Evolutionary conservation across 225 moss, liverwort and hornwort genomes (phyloP).

Genomic region (Sphagnum contortum): DNA sequence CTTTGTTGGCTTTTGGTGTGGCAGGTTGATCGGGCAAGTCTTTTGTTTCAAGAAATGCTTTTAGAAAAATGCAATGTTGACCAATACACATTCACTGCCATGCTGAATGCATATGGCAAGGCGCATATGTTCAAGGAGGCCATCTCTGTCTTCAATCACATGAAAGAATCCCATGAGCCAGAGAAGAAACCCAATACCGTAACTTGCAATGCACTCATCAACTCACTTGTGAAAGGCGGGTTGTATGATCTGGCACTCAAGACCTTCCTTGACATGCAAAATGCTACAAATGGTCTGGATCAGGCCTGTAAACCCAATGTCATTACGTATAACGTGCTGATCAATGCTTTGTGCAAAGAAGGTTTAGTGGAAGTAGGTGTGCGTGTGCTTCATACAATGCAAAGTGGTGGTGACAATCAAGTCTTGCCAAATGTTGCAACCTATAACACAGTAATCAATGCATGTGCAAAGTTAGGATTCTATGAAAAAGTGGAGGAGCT

Average conservation of each 20-base stretch:
- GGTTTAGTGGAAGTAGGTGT: constrained; percentile 54
- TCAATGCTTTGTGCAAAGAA: constrained; percentile 84
- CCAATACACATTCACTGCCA: constrained; percentile 77
- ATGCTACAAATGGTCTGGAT: constrained; percentile 53
- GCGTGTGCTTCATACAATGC: constrained; percentile 63
- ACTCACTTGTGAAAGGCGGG: constrained; percentile 63
- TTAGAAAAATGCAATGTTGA: constrained; percentile 73
- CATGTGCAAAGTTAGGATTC: constrained; percentile 70
- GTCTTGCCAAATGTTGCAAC: constrained; percentile 68
- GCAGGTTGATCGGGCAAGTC: constrained; percentile 56
- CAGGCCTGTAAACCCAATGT: constrained; percentile 58
- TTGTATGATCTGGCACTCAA: constrained; percentile 55
- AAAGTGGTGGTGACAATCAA: constrained; percentile 35
- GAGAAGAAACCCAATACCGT: constrained; percentile 72
- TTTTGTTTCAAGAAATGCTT: constrained; percentile 81
- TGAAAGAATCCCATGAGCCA: constrained; percentile 64
- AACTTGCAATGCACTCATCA: constrained; percentile 71
- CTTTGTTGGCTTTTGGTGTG: neutral
- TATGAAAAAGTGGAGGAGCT: constrained; percentile 75
- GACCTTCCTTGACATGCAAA: constrained; percentile 65
- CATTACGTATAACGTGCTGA: constrained; percentile 72
- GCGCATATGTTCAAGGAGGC: constrained; percentile 70
- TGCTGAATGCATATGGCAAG: constrained; percentile 82
- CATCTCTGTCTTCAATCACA: constrained; percentile 69
- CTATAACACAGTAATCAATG: constrained; percentile 76